A percentile compares a stretch with the other conserved stretches of the same genome.
These are phyloP conservation scores for Eucalyptus microcorys DNA, from an alignment of 345 rosid species.

Conservation along the genomic window DNA sequence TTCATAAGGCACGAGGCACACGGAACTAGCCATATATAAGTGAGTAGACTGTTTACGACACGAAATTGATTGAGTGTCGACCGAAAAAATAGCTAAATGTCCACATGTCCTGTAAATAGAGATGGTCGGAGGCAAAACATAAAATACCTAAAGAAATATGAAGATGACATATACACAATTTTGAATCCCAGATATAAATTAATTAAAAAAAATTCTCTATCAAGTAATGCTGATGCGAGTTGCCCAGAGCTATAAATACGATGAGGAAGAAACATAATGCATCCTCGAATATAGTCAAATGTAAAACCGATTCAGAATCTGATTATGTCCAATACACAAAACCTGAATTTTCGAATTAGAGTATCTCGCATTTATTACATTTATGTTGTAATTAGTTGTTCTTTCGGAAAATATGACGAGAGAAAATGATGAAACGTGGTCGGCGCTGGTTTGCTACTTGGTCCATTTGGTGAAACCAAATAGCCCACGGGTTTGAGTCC, in stretches of 20 bases:
- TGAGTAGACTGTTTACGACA: neutral
- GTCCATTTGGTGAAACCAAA: neutral
- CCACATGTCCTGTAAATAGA: neutral
- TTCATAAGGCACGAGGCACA: neutral
- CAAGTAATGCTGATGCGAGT: fast-evolving
- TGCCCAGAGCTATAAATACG: neutral
- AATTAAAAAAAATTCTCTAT: neutral
- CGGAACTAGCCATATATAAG: neutral
- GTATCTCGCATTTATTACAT: neutral
- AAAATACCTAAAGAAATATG: neutral
- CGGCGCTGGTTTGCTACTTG: neutral
- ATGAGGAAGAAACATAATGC: neutral
- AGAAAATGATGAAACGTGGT: neutral
- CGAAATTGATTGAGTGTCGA: too few species aligned
- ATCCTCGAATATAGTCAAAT: neutral
- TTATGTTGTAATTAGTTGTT: neutral
- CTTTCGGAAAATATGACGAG: neutral
- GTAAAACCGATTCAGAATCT: neutral
- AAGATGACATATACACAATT: neutral
- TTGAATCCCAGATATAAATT: neutral
- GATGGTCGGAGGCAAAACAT: neutral
- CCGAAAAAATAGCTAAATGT: neutral
- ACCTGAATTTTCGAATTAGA: neutral
- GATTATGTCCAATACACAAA: neutral
- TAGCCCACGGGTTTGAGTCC: neutral